Percentiles rank a stretch among this genome's conserved stretches.
Conservation (phyloP, 1,284 basidiomycete genomes). For the Apiotrichum porosum region DNA sequence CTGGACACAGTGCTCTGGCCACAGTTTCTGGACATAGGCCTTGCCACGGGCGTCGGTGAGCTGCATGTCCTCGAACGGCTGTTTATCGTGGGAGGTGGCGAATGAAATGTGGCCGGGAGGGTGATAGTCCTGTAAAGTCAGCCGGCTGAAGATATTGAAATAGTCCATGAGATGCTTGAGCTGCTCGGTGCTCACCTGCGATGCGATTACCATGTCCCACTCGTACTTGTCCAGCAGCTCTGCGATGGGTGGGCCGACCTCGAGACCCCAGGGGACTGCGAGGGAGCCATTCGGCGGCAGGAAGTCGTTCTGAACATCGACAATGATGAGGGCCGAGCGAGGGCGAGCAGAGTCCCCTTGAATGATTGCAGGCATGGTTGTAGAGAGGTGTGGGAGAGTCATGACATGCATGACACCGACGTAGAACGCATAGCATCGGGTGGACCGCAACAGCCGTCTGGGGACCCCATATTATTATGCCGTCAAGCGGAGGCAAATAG, state of each 20-base stretch:
- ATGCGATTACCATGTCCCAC: constrained; percentile 54
- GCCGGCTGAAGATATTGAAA: background rate
- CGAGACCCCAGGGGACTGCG: constrained; percentile 53
- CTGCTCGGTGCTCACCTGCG: constrained; percentile 43
- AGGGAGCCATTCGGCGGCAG: constrained; percentile 59
- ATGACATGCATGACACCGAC: too few species aligned
- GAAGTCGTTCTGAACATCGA: constrained; percentile 64
- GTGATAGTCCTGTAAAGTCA: constrained; percentile 50
- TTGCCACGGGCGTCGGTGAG: constrained; percentile 41
- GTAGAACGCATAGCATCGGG: too few species aligned
- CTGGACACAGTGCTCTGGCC: constrained; percentile 56
- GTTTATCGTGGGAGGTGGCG: constrained; percentile 54
- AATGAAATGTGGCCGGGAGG: constrained; percentile 61
- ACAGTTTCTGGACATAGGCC: constrained; percentile 48
- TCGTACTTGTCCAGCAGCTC: constrained; percentile 52
- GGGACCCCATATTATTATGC: too few species aligned
- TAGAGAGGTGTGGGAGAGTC: too few species aligned
- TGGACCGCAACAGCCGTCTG: too few species aligned
- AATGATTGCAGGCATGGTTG: too few species aligned
- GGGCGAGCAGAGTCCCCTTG: too few species aligned
- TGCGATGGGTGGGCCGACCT: constrained; percentile 53
- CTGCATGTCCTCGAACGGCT: constrained; percentile 50
- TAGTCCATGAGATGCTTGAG: too few species aligned
- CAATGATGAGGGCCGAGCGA: constrained; percentile 52
- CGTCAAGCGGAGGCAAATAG: too few species aligned